A percentile compares a stretch with the other conserved stretches of the same genome.
Evolutionary conservation across 331 rosid genomes (phyloP).

Genomic region (Telfairia occidentalis): DNA sequence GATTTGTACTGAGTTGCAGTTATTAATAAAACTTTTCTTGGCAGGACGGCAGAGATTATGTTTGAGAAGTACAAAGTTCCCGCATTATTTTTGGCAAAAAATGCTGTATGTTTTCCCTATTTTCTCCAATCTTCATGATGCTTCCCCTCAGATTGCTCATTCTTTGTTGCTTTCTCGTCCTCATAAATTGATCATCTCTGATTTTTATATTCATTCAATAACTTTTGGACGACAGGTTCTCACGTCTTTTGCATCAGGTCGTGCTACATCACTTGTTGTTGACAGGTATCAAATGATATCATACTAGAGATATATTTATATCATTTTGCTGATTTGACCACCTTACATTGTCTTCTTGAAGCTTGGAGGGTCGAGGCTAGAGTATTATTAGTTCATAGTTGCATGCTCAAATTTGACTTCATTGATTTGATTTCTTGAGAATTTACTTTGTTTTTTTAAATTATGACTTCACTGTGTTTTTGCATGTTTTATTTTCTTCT

Average conservation of each 20-base stretch:
- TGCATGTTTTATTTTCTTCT: background rate
- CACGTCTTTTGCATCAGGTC: constrained; percentile 98
- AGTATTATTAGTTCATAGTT: background rate
- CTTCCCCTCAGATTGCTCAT: background rate
- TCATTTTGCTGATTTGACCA: background rate
- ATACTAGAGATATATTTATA: background rate
- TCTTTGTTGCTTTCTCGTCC: background rate
- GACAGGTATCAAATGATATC: constrained; percentile 52
- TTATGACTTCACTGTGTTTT: background rate
- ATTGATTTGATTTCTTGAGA: background rate
- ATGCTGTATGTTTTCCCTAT: constrained; percentile 57
- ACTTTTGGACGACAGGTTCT: constrained; percentile 46
- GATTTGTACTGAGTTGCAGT: background rate
- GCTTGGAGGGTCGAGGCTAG: background rate
- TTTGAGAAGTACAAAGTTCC: constrained; percentile 97
- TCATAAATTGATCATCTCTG: background rate
- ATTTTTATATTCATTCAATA: constrained; percentile 14
- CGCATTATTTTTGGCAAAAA: constrained; percentile 92
- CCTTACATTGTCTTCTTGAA: background rate
- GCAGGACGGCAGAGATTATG: constrained; percentile 93
- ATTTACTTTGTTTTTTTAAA: background rate
- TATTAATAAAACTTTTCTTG: constrained; percentile 21
- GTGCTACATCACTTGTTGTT: constrained; percentile 95
- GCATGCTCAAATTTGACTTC: background rate
- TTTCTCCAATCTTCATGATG: background rate